Conservation (phyloP, 345 rosid genomes). For the Syzygium aqueum region DNA sequence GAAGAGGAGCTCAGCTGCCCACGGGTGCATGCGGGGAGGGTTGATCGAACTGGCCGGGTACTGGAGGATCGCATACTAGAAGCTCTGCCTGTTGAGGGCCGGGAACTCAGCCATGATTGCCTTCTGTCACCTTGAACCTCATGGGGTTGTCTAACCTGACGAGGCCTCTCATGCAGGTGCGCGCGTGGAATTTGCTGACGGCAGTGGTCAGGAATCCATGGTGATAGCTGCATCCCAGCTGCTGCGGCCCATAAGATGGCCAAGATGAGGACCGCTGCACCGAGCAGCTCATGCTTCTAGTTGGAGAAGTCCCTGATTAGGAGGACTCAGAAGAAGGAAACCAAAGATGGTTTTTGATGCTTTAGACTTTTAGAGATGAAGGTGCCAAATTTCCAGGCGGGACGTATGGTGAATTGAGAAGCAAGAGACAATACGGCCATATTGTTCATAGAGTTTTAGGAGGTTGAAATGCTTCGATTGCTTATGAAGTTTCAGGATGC, state of each 20-base stretch:
- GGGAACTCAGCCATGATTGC: slow-evolving; percentile 12
- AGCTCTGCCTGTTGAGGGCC: slow-evolving; percentile 8
- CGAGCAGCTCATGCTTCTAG: background rate
- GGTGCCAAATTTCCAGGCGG: too few relatives aligned
- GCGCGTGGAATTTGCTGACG: background rate
- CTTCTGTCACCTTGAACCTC: background rate
- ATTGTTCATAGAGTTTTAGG: background rate
- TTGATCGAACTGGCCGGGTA: background rate
- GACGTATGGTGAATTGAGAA: too few relatives aligned
- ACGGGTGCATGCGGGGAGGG: slow-evolving; percentile 11
- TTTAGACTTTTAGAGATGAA: too few relatives aligned
- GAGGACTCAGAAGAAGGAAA: too few relatives aligned
- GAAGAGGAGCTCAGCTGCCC: slow-evolving; percentile 3
- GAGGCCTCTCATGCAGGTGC: background rate
- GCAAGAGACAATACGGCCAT: too few relatives aligned
- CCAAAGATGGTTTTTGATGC: too few relatives aligned
- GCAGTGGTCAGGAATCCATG: background rate
- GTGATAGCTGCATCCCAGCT: background rate
- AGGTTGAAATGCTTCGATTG: background rate
- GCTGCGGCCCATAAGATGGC: background rate
- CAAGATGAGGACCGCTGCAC: background rate
- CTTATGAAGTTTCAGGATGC: background rate
- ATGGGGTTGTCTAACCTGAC: background rate
- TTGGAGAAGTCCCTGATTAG: background rate
- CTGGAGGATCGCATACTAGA: slow-evolving; percentile 5